These are phyloP conservation scores for Anethum foeniculum DNA, from an alignment of 140 eudicot genomes.

Conservation along the genomic window DNA sequence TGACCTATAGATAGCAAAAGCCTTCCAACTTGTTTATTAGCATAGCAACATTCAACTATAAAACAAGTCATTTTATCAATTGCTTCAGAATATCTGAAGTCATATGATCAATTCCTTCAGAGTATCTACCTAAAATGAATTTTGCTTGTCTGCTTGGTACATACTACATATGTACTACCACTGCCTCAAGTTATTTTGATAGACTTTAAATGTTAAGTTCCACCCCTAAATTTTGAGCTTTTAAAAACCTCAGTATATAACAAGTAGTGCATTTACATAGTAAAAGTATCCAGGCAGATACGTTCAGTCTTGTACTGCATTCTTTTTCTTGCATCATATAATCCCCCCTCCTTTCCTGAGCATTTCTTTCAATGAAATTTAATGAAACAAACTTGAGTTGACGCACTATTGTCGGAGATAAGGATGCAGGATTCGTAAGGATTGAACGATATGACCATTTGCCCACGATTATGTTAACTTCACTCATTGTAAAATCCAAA, in stretches of 20 bases:
- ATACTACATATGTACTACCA: not conserved
- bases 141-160: not conserved
- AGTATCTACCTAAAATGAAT: not conserved
- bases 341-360: no score
- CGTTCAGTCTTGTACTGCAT: no score
- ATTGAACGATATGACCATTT: not conserved
- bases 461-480: no score
- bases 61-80: not conserved
- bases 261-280: no score
- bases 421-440: not conserved
- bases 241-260: no score
- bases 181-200: not conserved
- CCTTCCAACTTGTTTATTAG: not conserved
- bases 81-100: not conserved
- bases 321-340: no score
- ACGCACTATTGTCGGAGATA: not conserved
- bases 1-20: not conserved
- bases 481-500: not conserved
- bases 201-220: not conserved
- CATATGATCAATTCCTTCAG: not conserved
- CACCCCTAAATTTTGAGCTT: not conserved
- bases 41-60: not conserved
- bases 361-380: no score
- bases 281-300: no score
- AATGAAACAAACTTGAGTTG: no score